Conservation (phyloP, 75 land plant genomes). For the Larix kaempferi region DNA sequence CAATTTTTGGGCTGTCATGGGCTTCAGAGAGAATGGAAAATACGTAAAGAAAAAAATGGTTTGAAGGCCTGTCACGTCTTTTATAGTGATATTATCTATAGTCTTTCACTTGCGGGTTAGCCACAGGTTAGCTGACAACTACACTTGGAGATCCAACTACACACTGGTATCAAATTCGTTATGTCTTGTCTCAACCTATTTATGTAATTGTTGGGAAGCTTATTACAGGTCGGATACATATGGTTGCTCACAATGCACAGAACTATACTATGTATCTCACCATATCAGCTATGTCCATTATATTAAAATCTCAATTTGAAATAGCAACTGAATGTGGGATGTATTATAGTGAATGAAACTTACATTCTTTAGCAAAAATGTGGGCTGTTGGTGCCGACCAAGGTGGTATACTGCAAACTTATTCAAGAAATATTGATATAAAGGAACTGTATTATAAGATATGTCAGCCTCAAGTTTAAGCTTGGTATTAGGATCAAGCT, state of each 20-base stretch:
- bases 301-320: neutral
- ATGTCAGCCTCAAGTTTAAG: conserved; percentile 83
- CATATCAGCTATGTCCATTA: conserved; percentile 55
- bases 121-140: conserved; percentile 88
- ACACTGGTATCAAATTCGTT: conserved; percentile 96
- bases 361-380: conserved; percentile 48
- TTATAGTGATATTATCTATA: no score
- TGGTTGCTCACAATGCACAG: conserved; percentile 90
- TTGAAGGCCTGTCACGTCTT: no score
- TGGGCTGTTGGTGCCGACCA: conserved; percentile 87
- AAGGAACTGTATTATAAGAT: conserved; percentile 95
- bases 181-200: conserved; percentile 87
- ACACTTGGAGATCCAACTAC: conserved; percentile 95
- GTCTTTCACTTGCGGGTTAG: no score
- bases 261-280: conserved; percentile 89
- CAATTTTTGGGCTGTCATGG: no score
- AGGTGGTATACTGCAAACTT: conserved; percentile 80
- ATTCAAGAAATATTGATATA: conserved; percentile 79
- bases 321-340: neutral
- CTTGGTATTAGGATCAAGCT: conserved; percentile 70
- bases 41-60: no score
- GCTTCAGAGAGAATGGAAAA: no score
- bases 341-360: neutral
- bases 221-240: conserved; percentile 66
- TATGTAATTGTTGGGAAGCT: conserved; percentile 94